phyloP scores from a whole-genome alignment of 768 basidiomycete species.

The Suillus hirtellus region DNA sequence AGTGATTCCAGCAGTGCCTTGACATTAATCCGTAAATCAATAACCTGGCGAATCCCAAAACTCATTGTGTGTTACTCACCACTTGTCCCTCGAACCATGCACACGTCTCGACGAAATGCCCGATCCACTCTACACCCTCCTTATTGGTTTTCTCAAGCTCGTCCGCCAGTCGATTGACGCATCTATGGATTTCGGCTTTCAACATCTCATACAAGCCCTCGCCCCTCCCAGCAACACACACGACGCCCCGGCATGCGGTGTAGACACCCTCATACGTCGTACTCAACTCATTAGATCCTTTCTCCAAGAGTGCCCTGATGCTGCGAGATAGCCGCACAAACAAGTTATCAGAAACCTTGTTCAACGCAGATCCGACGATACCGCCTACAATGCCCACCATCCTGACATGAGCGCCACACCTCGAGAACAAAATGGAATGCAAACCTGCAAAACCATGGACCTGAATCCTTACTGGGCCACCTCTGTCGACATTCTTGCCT shows the following conservation, averaged over 20 bases:
- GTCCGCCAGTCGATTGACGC: constrained; percentile 41
- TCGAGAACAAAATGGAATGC: background rate
- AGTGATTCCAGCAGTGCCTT: constrained; percentile 63
- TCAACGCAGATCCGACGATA: constrained; percentile 4
- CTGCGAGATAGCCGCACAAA: constrained; percentile 35
- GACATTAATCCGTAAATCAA: constrained; percentile 10
- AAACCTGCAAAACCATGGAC: constrained; percentile 47
- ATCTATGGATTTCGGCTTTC: constrained; percentile 60
- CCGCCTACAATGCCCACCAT: background rate
- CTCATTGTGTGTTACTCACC: constrained; percentile 41
- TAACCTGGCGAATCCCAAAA: background rate
- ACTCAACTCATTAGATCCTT: constrained; percentile 38
- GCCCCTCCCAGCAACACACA: constrained; percentile 53
- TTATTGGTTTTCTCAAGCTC: constrained; percentile 34
- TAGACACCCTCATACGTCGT: constrained; percentile 60
- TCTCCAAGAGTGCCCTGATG: constrained; percentile 44
- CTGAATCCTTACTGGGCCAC: constrained; percentile 46
- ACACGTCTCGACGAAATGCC: constrained; percentile 53
- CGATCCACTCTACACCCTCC: constrained; percentile 54
- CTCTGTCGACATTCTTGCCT: constrained; percentile 25
- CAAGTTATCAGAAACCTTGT: constrained; percentile 18
- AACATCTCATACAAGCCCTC: constrained; percentile 59
- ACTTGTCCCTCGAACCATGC: constrained; percentile 66
- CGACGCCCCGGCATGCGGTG: constrained; percentile 53
- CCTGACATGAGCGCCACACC: background rate